Base-by-base conservation (phyloP, 78 protist species). In the Dictyostelium firmibasis region DNA sequence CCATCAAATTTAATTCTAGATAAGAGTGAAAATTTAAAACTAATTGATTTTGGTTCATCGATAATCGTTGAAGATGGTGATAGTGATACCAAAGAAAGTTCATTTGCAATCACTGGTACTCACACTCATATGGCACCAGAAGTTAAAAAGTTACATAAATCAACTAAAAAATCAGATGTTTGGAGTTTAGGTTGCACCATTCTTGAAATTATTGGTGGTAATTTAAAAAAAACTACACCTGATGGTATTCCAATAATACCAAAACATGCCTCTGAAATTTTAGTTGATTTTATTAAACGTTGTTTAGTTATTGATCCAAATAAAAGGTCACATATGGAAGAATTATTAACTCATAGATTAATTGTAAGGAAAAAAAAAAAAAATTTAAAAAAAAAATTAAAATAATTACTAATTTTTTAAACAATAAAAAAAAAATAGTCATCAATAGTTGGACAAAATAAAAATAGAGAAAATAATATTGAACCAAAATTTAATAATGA, bases 121-220 rank as follows among this genome's bases (percentile, higher is more conserved):
- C 97, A 98, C 4, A 87, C 93, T 25, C 94, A 60, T 72, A 97
- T 97, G 98, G 98, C 98, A n/a, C 98, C 98, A 18, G 78, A 70
- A 31, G 38, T 70, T 70, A 70, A 70, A 31, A 29, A 14, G 3
- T 14, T 29, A 31, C 11, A 70, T 70, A 25, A 31, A 43, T 91
- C 91, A 36, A 82, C 96, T 20, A 53, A 86, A n/a, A 44, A 60
- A 16, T 25, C 96, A 0, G 97, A 96, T 62, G 85, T 96, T 18
- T 89, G 96, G 96, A 44, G 86, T 72, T 53, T 96, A 3, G 97
- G 94, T 8, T 93, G 96, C 70, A 87, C 91, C 1, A 35, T 96
- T 0, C 13, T 92, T 6, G 97, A 96, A 62, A 89, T 93, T 94
- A 85, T 91, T 13, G 94, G 96, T 35, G 96, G 89, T 7, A 16